A percentile compares a stretch with the other conserved stretches of the same genome.
These are phyloP conservation scores for Colletotrichum chlorophyti DNA, from an alignment of 2,329 filamentous ascomycete species.

Conservation along the genomic window DNA sequence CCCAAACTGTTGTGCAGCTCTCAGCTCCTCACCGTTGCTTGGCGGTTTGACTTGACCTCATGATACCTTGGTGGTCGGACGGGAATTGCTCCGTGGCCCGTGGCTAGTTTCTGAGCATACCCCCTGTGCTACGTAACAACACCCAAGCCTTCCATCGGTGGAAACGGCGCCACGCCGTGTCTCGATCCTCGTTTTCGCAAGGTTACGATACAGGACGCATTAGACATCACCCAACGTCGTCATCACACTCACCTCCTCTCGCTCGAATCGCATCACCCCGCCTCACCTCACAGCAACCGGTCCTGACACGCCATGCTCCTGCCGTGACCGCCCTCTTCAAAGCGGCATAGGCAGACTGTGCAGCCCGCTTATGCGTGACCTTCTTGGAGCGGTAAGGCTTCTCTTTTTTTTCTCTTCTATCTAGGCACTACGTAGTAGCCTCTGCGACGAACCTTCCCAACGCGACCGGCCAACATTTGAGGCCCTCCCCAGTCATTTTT, in stretches of 20 bases:
- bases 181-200: background rate
- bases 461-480: background rate
- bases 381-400: conserved; percentile 12
- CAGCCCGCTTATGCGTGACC: conserved; percentile 19
- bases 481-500: too few species aligned
- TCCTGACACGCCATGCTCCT: background rate
- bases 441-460: background rate
- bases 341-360: conserved; percentile 2
- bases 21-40: too few species aligned
- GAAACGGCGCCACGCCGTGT: background rate
- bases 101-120: too few species aligned
- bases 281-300: background rate
- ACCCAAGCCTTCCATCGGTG: background rate
- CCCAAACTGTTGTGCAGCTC: too few species aligned
- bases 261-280: background rate
- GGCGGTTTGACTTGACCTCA: too few species aligned
- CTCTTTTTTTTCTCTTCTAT: background rate
- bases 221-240: background rate
- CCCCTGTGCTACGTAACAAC: background rate
- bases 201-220: background rate
- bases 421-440: too few species aligned
- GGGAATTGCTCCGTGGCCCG: too few species aligned
- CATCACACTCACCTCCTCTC: background rate
- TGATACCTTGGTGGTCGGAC: too few species aligned
- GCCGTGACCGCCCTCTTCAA: conserved; percentile 4